Evolutionary conservation across 139 green algal genomes (phyloP).

Genomic region (Auxenochlorella pyrenoidosa): DNA sequence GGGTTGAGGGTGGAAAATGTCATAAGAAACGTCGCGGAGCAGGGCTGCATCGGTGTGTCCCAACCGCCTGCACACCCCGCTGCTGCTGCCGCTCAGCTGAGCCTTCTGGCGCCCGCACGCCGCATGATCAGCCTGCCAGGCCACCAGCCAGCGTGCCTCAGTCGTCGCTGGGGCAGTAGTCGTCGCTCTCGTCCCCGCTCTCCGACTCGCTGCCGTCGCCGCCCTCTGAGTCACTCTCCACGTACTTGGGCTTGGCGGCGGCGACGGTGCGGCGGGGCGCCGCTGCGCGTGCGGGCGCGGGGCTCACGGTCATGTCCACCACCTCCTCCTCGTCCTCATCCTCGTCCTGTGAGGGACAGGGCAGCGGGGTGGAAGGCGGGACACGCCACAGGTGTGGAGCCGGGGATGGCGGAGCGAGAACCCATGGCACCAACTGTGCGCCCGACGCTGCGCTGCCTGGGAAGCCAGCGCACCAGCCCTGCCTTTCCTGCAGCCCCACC

Average conservation of each 20-base stretch:
- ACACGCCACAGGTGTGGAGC: no score
- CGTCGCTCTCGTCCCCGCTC: conserved; percentile 33
- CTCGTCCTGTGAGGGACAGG: background rate
- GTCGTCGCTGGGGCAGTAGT: conserved; percentile 15
- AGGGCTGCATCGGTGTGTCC: no score
- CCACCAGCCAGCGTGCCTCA: background rate
- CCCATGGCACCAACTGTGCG: no score
- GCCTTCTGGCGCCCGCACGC: background rate
- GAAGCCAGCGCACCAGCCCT: background rate
- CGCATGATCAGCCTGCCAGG: no score
- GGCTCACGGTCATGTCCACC: conserved; percentile 18
- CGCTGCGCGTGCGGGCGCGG: conserved; percentile 7
- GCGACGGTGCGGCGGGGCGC: background rate
- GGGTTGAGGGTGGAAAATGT: no score
- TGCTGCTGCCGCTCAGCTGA: no score
- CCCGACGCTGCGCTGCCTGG: no score
- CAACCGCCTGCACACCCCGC: no score
- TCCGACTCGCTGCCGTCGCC: conserved; percentile 12
- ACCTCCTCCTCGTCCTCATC: conserved; percentile 13
- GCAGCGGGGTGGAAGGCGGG: no score
- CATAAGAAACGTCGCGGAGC: no score
- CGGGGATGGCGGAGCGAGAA: no score
- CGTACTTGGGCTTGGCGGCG: conserved; percentile 4
- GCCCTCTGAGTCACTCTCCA: conserved; percentile 32
- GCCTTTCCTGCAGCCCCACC: background rate